Evolutionary conservation across 164 flowering plant species (phyloP), one percentile per base, ranked within the genome.

Genomic region (Magnolia kwangsiensis): DNA sequence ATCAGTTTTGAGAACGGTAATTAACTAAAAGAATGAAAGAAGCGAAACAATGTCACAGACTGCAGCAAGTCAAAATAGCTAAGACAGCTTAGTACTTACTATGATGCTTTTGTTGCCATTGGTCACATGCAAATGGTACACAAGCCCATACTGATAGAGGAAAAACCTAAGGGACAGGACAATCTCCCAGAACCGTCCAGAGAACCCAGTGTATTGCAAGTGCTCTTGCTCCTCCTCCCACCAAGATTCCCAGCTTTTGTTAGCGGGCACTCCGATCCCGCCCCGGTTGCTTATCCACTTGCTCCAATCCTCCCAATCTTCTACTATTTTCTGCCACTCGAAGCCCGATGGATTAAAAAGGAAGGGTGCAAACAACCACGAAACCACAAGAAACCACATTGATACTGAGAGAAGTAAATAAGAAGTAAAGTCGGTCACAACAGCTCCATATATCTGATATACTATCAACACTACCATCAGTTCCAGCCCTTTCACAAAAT

Each of bases 161-260:
- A 96, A 89, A 87, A 94, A 94, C 18, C 98, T 91, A 14, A 92
- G 67, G 24, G 98, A 79, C 61, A 96, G 92, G 79, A 93, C 59
- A 65, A 92, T 82, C 82, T 96, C 99, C 87, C 87, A 86, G 65
- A 94, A 80, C 59, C 88, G 86, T 67, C 98, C 99, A 6, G 69
- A 18, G 49, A 88, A 72, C 9, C 98, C 98, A 27, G 98, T 89
- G 83, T 74, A 61, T 69, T 81, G 86, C 71, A 96, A 84, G 79
- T 96, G 99, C 79, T 92, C 98, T 67, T 96, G 99, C 79, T 94
- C 99, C 78, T 96, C 98, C 5, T 89, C 93, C 99, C 99, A 96
- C 99, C 99, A 96, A 4, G 98, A 94, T 79, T 96, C 98, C 99
- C 98, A 96, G 82, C 98, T 94, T 85, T 94, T 93, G 83, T 50